Evolutionary conservation across 371 early-diverging fungal species (phyloP), one percentile per base, ranked within the genome.

Genomic region (Nematocida displodere): DNA sequence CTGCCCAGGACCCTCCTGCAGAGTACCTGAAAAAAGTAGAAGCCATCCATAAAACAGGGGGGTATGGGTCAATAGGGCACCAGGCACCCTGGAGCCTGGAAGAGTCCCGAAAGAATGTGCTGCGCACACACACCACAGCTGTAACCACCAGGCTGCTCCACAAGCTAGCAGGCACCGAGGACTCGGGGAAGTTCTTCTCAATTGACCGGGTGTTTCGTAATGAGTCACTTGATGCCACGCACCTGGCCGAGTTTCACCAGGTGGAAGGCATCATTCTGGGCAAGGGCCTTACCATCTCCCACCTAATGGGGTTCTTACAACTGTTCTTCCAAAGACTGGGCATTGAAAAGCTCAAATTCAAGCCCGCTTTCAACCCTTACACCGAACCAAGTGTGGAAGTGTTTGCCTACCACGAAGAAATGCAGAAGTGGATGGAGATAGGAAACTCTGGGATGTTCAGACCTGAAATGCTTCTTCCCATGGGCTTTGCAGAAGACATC

Each of bases 391-490:
- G 90, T 76, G 90, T 99, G 94, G 99, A 99, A 81, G 93, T 99
- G 80, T 99, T 99, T 87, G 91, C 95, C 46, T 99, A 91, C 86
- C 98, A 97, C 83, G 89, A 88, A 54, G 87, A 91, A 34, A 86
- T 96, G 78, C 87, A 89, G 71, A 88, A 89, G 84, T 97, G 95
- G 95, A 92, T 99, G 58, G 99, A 99, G 85, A 90, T 97, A 55
- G 99, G 98, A 64, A 99, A 99, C 88, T 91, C 92, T 22, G 99
- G 99, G 76, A 92, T 97, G 89, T 99, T 99, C 90, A 89, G 99
- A 52, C 99, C 99, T 2, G 99, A 99, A 85, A 93, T 99, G 94
- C 87, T 97, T 80, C 85, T 87, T 29, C 92, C 99, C 40, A 87
- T 99, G 84, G 98, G 97, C 13, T 87, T 95, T 66, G 91, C 91